Evolutionary conservation across 2,329 filamentous ascomycete genomes (phyloP).

Genomic region (Talaromyces sp.): DNA sequence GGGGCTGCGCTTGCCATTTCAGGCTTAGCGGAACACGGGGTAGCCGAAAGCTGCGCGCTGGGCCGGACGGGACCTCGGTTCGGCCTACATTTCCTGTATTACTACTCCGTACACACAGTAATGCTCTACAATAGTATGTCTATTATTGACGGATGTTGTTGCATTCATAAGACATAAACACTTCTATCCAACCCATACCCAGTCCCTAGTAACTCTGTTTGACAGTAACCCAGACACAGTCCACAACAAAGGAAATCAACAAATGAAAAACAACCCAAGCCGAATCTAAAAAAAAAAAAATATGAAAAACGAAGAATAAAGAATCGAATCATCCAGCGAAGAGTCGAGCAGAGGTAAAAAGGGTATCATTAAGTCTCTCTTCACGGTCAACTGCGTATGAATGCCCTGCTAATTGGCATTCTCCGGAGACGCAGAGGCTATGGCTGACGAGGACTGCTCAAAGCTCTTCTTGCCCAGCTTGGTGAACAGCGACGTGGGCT

Average conservation of each 20-base stretch:
- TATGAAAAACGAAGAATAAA: background rate
- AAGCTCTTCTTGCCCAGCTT: conserved; percentile 43
- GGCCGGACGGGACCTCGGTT: conserved; percentile 8
- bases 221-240: background rate
- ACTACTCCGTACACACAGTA: too few species aligned
- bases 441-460: conserved; percentile 28
- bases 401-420: background rate
- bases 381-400: background rate
- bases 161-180: background rate
- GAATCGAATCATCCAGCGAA: background rate
- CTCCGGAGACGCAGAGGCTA: conserved; percentile 5
- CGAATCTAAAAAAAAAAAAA: background rate
- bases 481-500: conserved; percentile 42
- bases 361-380: conserved; percentile 5
- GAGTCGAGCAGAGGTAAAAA: background rate
- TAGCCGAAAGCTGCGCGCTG: background rate
- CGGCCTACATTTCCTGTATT: background rate
- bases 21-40: conserved; percentile 9
- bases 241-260: background rate
- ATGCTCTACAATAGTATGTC: too few species aligned
- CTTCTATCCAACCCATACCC: background rate
- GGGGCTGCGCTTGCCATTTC: background rate
- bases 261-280: background rate
- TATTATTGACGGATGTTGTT: background rate
- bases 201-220: background rate